Percentiles rank a stretch among this genome's conserved stretches.
phyloP scores from a whole-genome alignment of 2,329 filamentous ascomycete genomes.

The Didymella glomerata region DNA sequence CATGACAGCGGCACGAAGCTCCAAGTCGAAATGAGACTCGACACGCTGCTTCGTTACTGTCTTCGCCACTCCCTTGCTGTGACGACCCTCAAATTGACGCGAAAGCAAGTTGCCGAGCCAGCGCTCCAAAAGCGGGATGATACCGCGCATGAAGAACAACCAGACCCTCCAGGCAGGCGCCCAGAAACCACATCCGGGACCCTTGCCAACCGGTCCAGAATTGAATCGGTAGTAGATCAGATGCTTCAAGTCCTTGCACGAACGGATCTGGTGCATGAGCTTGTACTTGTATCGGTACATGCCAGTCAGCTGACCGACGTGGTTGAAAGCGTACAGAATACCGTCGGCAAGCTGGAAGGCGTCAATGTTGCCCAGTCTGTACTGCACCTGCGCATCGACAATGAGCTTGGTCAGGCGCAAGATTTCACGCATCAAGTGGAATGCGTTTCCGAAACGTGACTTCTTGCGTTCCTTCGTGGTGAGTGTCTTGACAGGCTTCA shows the following conservation, averaged over 20 bases:
- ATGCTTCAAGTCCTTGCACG: slow-evolving; percentile 99
- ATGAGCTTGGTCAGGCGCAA: slow-evolving; percentile 95
- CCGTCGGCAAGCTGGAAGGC: slow-evolving; percentile 98
- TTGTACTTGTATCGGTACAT: slow-evolving; percentile 99
- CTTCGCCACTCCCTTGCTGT: slow-evolving; percentile 98
- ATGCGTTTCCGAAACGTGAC: slow-evolving; percentile 97
- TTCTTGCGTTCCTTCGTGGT: slow-evolving; percentile 99
- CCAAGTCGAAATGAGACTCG: slow-evolving; percentile 97
- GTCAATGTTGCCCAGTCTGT: slow-evolving; percentile 96
- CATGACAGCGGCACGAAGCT: slow-evolving; percentile 98
- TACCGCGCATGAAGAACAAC: slow-evolving; percentile 99
- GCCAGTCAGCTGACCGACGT: slow-evolving; percentile 95
- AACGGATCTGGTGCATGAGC: slow-evolving; percentile 99
- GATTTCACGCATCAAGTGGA: slow-evolving; percentile 99
- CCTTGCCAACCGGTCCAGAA: slow-evolving; percentile 94
- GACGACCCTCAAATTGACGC: slow-evolving; percentile 95
- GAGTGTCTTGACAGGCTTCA: slow-evolving; percentile 98
- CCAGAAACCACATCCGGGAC: slow-evolving; percentile 98
- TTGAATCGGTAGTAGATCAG: slow-evolving; percentile 99
- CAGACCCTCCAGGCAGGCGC: slow-evolving; percentile 98
- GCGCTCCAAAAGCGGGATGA: slow-evolving; percentile 93
- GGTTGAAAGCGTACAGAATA: slow-evolving; percentile 99
- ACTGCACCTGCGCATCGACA: slow-evolving; percentile 97
- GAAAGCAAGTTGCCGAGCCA: slow-evolving; percentile 98
- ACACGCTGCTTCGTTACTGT: slow-evolving; percentile 99